Evolutionary conservation across 164 flowering plant species (phyloP), one percentile per base, ranked within the genome.

Genomic region (Kalanchoe fedtschenkoi): DNA sequence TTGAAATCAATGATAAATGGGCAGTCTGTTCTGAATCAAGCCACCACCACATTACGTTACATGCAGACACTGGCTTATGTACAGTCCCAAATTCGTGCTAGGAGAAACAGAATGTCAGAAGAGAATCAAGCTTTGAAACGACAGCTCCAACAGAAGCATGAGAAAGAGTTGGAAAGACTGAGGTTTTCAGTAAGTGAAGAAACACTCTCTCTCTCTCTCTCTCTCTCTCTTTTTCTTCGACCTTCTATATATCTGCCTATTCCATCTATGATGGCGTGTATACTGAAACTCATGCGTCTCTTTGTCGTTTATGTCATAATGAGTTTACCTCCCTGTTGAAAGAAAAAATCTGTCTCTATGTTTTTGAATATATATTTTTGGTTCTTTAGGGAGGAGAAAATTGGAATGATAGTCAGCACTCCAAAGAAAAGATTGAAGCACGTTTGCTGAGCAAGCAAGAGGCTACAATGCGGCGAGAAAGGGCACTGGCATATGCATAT

Each of bases 31-130:
- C 81, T 76, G 70, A 79, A 83, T 19, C 93, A 87, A 73, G 80
- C 85, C 8, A 66, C 78, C 21, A 66, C 79, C 17, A 77, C 88
- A 14, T 68, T 84, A 53, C 68, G 70, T 62, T 80, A 81, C 72
- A 82, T 87, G 86, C 93, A 87, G 78, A 82, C 84, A 41, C 76
- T 82, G 47, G 86, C 89, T 46, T 83, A 80, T 37, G 76, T 87
- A 22, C 93, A 87, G 74, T 83, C 88, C 63, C 86, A 87, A 69
- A 78, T 87, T 62, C 86, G 80, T 39, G 67, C 75, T 6, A 76
- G 88, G 71, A 81, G 93, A 72, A 65, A 81, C 16, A 81, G 86
- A 66, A 80, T 84, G 88, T 80, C 81, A 0, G 88, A 87, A 69
- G 93, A 87, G 75, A 87, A 81, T 68, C 81, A 76, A 68, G 83